Evolutionary conservation across 768 basidiomycete species (phyloP), one percentile per base, ranked within the genome.

Genomic region (Pleurotus citrinopileatus): DNA sequence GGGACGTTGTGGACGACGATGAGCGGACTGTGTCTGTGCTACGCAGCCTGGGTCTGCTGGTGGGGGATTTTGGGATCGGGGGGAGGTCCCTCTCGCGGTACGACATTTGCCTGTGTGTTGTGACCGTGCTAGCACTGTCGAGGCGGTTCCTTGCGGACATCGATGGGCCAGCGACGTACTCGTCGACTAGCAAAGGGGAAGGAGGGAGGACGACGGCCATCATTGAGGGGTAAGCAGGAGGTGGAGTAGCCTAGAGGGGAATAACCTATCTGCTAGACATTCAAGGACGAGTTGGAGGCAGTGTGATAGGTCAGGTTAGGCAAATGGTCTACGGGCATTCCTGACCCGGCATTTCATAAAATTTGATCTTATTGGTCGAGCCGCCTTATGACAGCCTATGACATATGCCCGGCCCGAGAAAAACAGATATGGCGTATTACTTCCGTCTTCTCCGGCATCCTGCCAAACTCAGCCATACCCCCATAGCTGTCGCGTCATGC

Each of bases 1-100:
- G 66, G 60, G 13, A 27, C 56, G n/a, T 62, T 56, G 15, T 68
- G 43, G 20, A 13, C 17, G 48, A 19, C 10, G 48, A 12, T 15
- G 48, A 51, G 10, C 34, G 40, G n/a, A 13, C 13, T 5, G 12
- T 29, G 25, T 29, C 52, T 5, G 9, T 50, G 36, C 52, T 48
- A 10, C 52, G 25, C 46, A 48, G 4, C 28, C 46, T 27, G 15
- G 48, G 48, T 37, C 48, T 51, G 22, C 12, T 13, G 8, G 29
- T 20, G 2, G 29, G 28, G 29, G 38, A 40, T 40, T 32, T 51
- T 20, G 10, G 48, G 22, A 51, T 51, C 12, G 48, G 48, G 9
- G 48, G 48, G n/a, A 51, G 32, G 8, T 34, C 29, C 34, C 48
- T 34, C 29, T 51, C 32, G 17, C 32, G 48, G 34, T 19, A 51